A percentile compares a stretch with the other conserved stretches of the same genome.
These are phyloP conservation scores for Talaromyces sp. DNA, from an alignment of 2,329 filamentous ascomycete genomes.

Conservation along the genomic window DNA sequence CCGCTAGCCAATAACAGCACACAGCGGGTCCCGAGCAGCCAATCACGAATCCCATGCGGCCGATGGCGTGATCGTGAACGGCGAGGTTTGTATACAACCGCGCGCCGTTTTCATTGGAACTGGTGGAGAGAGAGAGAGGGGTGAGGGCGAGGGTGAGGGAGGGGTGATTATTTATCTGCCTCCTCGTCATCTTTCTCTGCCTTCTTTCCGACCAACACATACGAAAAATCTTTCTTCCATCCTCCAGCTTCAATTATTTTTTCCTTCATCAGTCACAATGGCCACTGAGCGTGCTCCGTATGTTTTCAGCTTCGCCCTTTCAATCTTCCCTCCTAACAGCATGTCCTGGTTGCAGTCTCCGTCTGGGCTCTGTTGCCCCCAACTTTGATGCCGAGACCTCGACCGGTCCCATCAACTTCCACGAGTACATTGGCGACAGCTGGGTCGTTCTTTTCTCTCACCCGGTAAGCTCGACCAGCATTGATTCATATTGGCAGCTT, in stretches of 20 bases:
- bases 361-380: slow-evolving; percentile 61
- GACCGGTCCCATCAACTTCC: slow-evolving; percentile 62
- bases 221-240: not conserved
- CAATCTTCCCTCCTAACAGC: slow-evolving; percentile 10
- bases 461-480: slow-evolving; percentile 32
- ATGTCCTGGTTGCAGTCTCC: slow-evolving; percentile 41
- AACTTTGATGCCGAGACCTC: slow-evolving; percentile 67
- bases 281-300: slow-evolving; percentile 39
- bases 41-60: slow-evolving; percentile 11
- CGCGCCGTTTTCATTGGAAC: slow-evolving; percentile 8
- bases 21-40: not conserved
- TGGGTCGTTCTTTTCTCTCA: slow-evolving; percentile 70
- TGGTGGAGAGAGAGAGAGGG: slow-evolving; percentile 12
- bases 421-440: slow-evolving; percentile 64
- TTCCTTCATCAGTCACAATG: slow-evolving; percentile 27
- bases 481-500: no score
- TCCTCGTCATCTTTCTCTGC: slow-evolving; percentile 9
- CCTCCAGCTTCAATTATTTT: not conserved
- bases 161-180: slow-evolving; percentile 5
- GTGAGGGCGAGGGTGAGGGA: slow-evolving; percentile 12
- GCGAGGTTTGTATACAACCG: not conserved
- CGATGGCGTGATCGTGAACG: slow-evolving; percentile 31
- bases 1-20: not conserved
- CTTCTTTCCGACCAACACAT: not conserved
- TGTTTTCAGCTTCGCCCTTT: slow-evolving; percentile 13